Evolutionary conservation across 495 filamentous ascomycete genomes (phyloP), one percentile per base, ranked within the genome.

Genomic region (Neurospora sp.): DNA sequence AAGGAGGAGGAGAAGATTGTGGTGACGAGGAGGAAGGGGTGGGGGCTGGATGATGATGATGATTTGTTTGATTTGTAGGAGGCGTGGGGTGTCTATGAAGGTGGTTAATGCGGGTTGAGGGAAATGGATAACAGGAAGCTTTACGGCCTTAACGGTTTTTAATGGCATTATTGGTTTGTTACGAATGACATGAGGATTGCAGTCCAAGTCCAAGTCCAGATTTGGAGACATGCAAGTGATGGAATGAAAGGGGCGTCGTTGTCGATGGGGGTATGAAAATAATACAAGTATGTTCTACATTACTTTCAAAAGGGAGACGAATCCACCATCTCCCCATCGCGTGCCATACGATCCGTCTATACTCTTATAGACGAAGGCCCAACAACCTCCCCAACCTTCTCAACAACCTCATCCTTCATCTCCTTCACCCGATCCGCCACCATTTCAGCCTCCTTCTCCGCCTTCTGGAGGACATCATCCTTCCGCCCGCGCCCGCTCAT

Each of bases 31-130:
- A 86, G 94, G 79, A 97, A 94, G 81, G 91, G 88, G n/a, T 92
- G 89, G 72, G 93, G 90, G 45, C 92, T 92, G 81, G 93, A 94
- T 81, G 94, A 93, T 73, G 92, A 98, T 79, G 92, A 95, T 79
- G 92, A 95, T 79, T 82, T 94, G 78, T 80, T 93, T 77, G 91
- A 93, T 83, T 72, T 85, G 75, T 85, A 78, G 78, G 45, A 24
- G 43, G 19, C 39, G 39, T 2, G 54, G 71, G 48, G 34, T 43
- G 38, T 17, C 31, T 10, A 34, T 7, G 73, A 48, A 36, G 70
- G 28, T 43, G 39, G 39, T 40, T 40, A 45, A 9, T n/a, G 8
- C 19, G 42, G 42, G 19, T 45, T 45, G 15, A n/a, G 37, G 43
- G 40, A 19, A n/a, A 8, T 3, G n/a, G 21, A 21, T 4, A 24